Conservation (phyloP, 805 yeast genomes). For the Jamesozyma gamospora region DNA sequence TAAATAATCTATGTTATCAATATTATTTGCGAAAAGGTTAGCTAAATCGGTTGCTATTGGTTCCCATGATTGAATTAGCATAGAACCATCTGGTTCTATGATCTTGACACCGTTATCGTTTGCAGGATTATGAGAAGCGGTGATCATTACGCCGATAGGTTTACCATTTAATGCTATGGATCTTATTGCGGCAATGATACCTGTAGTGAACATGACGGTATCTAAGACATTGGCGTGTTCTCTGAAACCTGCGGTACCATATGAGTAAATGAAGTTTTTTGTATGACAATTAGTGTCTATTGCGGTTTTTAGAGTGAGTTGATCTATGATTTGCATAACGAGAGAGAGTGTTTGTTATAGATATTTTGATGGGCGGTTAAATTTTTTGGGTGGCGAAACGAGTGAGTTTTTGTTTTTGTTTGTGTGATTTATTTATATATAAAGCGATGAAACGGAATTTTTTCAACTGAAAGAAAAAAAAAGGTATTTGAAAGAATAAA, state of each 20-base stretch:
- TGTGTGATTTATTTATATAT: no score
- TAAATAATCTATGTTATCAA: slow-evolving; percentile 32
- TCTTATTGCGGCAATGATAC: slow-evolving; percentile 71
- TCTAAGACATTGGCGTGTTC: slow-evolving; percentile 60
- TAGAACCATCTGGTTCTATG: slow-evolving; percentile 88
- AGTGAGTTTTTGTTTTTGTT: no score
- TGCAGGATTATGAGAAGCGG: slow-evolving; percentile 93
- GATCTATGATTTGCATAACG: no score
- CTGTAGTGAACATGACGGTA: slow-evolving; percentile 75
- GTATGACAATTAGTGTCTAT: slow-evolving; percentile 25
- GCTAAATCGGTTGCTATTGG: slow-evolving; percentile 68
- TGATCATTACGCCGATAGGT: slow-evolving; percentile 89
- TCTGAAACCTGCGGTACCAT: slow-evolving; percentile 98
- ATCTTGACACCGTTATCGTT: slow-evolving; percentile 84
- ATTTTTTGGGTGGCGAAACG: no score
- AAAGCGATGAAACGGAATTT: no score
- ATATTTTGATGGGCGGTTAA: not conserved
- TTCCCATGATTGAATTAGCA: slow-evolving; percentile 84
- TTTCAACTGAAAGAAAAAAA: no score
- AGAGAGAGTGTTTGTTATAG: no score
- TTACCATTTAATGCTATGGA: slow-evolving; percentile 61
- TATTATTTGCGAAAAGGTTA: slow-evolving; percentile 40
- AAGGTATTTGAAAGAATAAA: no score
- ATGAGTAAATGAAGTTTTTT: slow-evolving; percentile 38
- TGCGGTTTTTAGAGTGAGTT: no score